Conservation (phyloP, 2,329 filamentous ascomycete species). For the Fusarium longipes region DNA sequence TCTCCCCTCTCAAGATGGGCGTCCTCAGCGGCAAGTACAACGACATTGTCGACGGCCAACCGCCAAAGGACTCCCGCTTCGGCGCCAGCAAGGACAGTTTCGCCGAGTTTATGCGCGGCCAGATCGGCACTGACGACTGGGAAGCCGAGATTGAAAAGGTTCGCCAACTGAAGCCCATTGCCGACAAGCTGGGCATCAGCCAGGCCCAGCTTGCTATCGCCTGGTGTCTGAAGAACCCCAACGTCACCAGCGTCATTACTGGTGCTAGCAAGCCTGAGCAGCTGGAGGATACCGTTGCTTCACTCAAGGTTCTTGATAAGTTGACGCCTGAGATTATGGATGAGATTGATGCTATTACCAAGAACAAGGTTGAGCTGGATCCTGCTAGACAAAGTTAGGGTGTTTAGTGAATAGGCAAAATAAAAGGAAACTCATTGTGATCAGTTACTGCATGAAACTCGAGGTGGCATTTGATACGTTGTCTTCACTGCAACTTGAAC, state of each 20-base stretch:
- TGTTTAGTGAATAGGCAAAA: neutral
- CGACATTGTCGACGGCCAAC: constrained; percentile 58
- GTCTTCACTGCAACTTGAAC: neutral
- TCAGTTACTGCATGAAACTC: fast-evolving
- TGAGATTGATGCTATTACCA: constrained; percentile 61
- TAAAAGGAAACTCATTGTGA: neutral
- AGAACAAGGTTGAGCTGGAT: constrained; percentile 46
- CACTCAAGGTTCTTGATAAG: constrained; percentile 59
- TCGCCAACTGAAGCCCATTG: constrained; percentile 59
- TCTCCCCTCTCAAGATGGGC: constrained; percentile 68
- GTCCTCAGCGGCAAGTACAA: constrained; percentile 76
- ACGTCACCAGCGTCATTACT: constrained; percentile 64
- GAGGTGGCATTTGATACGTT: too few species aligned
- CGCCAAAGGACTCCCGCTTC: constrained; percentile 68
- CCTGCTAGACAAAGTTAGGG: constrained; percentile 42
- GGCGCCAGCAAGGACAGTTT: constrained; percentile 68
- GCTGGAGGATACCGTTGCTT: constrained; percentile 62
- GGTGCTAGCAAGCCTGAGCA: constrained; percentile 64
- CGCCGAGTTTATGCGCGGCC: constrained; percentile 64
- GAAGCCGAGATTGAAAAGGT: constrained; percentile 60
- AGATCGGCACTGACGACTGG: constrained; percentile 61
- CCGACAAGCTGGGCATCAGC: constrained; percentile 67
- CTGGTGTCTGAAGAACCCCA: constrained; percentile 66
- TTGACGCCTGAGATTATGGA: constrained; percentile 62
- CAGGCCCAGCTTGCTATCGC: constrained; percentile 64